Conservation (phyloP, 1,284 basidiomycete species). For the Inonotus hispidus region DNA sequence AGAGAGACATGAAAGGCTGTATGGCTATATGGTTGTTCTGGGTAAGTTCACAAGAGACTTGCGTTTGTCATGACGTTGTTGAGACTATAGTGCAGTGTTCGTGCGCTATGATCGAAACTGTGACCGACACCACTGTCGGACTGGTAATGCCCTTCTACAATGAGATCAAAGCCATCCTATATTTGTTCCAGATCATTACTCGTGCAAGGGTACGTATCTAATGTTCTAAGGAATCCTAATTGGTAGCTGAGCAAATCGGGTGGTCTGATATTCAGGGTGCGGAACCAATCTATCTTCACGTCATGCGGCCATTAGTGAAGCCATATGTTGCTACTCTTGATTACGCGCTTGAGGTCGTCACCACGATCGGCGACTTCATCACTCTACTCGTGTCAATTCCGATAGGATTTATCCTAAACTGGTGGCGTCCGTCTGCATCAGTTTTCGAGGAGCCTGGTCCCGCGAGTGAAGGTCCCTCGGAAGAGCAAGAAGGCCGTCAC, state of each 20-base stretch:
- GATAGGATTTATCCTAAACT: slow-evolving; percentile 38
- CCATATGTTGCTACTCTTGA: slow-evolving; percentile 63
- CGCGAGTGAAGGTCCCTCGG: neutral
- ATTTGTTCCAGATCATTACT: slow-evolving; percentile 68
- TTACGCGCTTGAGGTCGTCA: slow-evolving; percentile 47
- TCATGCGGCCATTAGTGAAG: slow-evolving; percentile 65
- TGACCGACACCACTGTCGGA: slow-evolving; percentile 54
- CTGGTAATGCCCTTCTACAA: slow-evolving; percentile 75
- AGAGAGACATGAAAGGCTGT: slow-evolving; percentile 77
- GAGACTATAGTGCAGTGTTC: slow-evolving; percentile 42
- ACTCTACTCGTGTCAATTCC: slow-evolving; percentile 52
- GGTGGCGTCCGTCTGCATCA: slow-evolving; percentile 32
- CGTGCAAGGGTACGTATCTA: slow-evolving; percentile 57
- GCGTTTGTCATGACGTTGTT: slow-evolving; percentile 9
- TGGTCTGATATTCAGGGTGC: slow-evolving; percentile 48
- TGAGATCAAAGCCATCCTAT: slow-evolving; percentile 64
- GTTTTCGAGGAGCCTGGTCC: neutral
- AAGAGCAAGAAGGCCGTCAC: neutral
- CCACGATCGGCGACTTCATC: slow-evolving; percentile 61
- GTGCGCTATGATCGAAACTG: slow-evolving; percentile 57
- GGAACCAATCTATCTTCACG: slow-evolving; percentile 70
- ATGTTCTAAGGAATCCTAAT: neutral
- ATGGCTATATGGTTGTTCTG: slow-evolving; percentile 79
- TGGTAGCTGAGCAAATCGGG: slow-evolving; percentile 8
- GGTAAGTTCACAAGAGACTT: slow-evolving; percentile 42